Base-by-base conservation (phyloP, 352 stramenopile genomes). In the Nothophytophthora sp. region DNA sequence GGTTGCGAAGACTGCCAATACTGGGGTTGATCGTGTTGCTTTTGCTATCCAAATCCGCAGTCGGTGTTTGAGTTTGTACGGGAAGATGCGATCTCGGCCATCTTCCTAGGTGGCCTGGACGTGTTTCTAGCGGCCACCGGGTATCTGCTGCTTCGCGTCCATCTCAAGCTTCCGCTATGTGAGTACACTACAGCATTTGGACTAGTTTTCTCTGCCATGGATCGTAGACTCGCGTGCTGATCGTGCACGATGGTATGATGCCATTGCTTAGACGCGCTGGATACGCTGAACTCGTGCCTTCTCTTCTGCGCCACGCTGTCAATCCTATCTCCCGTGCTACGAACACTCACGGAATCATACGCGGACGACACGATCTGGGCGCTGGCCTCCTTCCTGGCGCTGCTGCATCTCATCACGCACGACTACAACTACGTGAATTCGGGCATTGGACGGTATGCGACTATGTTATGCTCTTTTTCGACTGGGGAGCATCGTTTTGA, bases 281-380 rank as follows among this genome's bases (percentile, higher is more conserved):
- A 92, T 41, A 73, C 68, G 24, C 42, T 93, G 28, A 82, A 76
- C 23, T 81, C 80, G n/a, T 85, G 80, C 35, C 54, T 94, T 11
- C 71, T 95, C 33, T 95, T 95, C 54, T 88, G 76, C 39, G 82
- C 82, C 4, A 92, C 77, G 37, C 66, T 96, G 22, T 93, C 81
- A 28, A 81, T 97, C 22, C 60, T 97, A 34, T 92, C 90, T 13
- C 91, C 91, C 5, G 86, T 97, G 39, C 62, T 98, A 45, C 81
- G 86, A 32, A 98, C 91, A 24, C 80, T 98, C 18, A 98, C 91
- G 18, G 73, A 77, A 23, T 96, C 89, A 23, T 96, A 90, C 48
- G 85, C 90, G 5, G 81, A 96, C 39, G 91, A 98, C 67, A 97
- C 88, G n/a, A 97, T 98, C 49, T 95, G 86, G 55, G 88, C 80